Conservation (phyloP, 345 rosid species). For the Pugionium cornutum region DNA sequence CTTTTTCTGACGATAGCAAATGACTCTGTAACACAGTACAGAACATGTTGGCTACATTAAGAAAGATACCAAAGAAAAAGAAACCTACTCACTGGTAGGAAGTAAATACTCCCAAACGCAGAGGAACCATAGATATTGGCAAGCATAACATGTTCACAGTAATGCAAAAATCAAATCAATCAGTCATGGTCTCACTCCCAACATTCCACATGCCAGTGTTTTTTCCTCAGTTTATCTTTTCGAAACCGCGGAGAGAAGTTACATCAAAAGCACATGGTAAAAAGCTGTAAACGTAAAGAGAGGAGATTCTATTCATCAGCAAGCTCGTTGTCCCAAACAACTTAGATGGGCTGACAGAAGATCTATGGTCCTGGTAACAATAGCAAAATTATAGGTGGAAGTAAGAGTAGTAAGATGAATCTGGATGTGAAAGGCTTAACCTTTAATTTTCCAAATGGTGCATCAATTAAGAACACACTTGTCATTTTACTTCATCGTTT, state of each 20-base stretch:
- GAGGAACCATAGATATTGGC: conserved; percentile 29
- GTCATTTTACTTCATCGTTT: no score
- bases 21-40: conserved; percentile 31
- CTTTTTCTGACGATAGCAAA: background rate
- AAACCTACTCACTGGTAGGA: conserved; percentile 22
- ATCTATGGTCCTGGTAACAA: no score
- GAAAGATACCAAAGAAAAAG: conserved; percentile 21
- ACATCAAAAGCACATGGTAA: no score
- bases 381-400: no score
- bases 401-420: no score
- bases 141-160: conserved; percentile 30
- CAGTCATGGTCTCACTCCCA: conserved; percentile 30
- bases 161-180: conserved; percentile 34
- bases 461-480: no score
- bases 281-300: no score
- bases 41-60: conserved; percentile 24
- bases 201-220: conserved; percentile 38
- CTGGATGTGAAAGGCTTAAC: no score
- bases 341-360: no score
- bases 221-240: background rate
- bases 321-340: no score
- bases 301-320: no score
- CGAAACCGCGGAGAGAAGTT: background rate
- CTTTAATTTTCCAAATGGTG: no score
- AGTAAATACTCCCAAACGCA: conserved; percentile 20